Conservation (phyloP, 495 filamentous ascomycete species). For the Penicillium cataractarum region DNA sequence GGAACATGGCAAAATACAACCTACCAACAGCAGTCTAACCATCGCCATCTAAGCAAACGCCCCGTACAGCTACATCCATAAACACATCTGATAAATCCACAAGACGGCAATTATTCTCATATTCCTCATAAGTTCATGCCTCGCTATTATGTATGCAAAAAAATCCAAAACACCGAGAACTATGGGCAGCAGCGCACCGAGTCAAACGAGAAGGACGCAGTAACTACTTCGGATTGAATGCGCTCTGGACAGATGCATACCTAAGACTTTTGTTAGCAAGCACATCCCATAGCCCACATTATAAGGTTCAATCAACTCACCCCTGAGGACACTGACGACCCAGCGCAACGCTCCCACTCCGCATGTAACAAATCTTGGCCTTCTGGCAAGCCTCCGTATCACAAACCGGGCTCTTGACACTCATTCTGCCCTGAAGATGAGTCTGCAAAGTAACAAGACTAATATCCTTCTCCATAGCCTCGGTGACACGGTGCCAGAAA, state of each 20-base stretch:
- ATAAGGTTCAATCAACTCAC: slow-evolving; percentile 32
- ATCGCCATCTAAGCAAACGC: too few species aligned
- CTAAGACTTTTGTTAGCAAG: slow-evolving; percentile 15
- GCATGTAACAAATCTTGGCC: slow-evolving; percentile 65
- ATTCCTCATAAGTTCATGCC: background rate
- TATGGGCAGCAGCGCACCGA: background rate
- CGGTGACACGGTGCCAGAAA: slow-evolving; percentile 62
- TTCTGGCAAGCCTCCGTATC: slow-evolving; percentile 49
- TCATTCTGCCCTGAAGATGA: slow-evolving; percentile 56
- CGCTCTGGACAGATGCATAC: slow-evolving; percentile 39
- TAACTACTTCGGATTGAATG: slow-evolving; percentile 18
- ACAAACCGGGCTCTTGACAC: slow-evolving; percentile 55
- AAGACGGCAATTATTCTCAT: background rate
- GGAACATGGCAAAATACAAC: too few species aligned
- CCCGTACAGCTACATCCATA: too few species aligned
- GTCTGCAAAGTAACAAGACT: slow-evolving; percentile 54
- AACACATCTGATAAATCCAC: background rate
- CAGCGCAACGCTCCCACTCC: slow-evolving; percentile 56
- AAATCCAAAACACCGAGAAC: background rate
- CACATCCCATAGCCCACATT: background rate
- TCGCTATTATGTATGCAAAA: background rate
- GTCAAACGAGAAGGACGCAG: too few species aligned
- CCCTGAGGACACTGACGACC: slow-evolving; percentile 55
- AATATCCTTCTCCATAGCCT: slow-evolving; percentile 58
- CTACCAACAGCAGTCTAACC: too few species aligned